Percentiles rank a stretch among this genome's conserved stretches.
Conservation (phyloP, 2,329 filamentous ascomycete species). For the Stagonosporopsis vannaccii region DNA sequence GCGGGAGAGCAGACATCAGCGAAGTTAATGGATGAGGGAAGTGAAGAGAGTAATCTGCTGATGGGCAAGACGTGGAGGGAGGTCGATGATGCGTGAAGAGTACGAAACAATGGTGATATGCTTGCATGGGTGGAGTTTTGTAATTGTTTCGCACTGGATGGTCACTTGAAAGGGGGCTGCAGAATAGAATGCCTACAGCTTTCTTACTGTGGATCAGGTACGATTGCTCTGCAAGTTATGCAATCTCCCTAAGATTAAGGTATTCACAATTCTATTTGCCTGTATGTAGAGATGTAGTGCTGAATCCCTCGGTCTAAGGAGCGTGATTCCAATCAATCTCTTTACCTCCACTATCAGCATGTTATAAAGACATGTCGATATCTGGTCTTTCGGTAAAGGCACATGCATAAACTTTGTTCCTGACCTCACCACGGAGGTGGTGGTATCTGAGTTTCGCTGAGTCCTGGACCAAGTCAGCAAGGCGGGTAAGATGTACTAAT, state of each 20-base stretch:
- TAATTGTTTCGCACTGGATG: not conserved
- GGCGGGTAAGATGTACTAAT: not conserved
- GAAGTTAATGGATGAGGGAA: slow-evolving; percentile 61
- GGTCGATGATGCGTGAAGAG: slow-evolving; percentile 34
- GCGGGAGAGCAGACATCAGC: slow-evolving; percentile 62
- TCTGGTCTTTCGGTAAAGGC: not conserved
- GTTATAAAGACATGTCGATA: no score
- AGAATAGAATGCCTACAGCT: no score
- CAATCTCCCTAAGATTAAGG: no score
- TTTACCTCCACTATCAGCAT: no score
- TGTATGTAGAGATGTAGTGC: no score
- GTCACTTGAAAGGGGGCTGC: not conserved
- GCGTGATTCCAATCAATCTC: no score
- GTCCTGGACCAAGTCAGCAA: not conserved
- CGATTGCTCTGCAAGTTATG: no score
- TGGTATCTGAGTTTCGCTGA: not conserved
- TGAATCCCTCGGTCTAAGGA: no score
- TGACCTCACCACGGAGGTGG: slow-evolving; percentile 15
- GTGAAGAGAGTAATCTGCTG: slow-evolving; percentile 64
- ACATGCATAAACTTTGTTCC: slow-evolving; percentile 14
- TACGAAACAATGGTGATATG: not conserved
- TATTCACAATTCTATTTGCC: no score
- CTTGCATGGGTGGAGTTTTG: not conserved
- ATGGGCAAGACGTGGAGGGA: slow-evolving; percentile 49
- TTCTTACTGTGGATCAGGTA: no score